phyloP scores from a whole-genome alignment of 202 grass and related monocot genomes.

The Zoysia matrella region DNA sequence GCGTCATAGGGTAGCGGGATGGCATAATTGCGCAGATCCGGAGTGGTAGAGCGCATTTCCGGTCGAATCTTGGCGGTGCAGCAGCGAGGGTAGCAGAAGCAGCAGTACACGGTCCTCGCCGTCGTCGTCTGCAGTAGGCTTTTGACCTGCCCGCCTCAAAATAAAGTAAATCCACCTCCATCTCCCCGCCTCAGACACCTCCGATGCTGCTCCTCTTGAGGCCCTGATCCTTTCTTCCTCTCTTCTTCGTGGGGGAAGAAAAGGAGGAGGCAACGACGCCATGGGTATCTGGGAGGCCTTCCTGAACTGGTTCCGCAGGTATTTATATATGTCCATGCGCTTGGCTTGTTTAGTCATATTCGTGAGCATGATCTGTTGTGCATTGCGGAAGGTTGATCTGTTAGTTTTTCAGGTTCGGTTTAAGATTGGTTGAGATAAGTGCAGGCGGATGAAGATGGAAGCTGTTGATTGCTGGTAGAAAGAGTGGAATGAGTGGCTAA shows the following conservation, averaged over 20 bases:
- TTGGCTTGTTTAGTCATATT: not conserved
- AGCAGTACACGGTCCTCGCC: too few relatives aligned
- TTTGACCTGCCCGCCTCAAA: constrained; percentile 17
- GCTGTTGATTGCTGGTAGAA: not conserved
- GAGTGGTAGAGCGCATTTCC: too few relatives aligned
- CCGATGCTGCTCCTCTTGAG: not conserved
- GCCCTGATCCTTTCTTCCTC: not conserved
- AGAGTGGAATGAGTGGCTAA: not conserved
- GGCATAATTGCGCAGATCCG: too few relatives aligned
- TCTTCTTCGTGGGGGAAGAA: constrained; percentile 23
- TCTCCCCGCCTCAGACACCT: not conserved
- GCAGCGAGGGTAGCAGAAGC: too few relatives aligned
- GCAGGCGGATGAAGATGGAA: too few relatives aligned
- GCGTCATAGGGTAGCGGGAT: too few relatives aligned
- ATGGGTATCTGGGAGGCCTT: constrained; percentile 98
- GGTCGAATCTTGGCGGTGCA: too few relatives aligned
- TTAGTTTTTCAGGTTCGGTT: not conserved
- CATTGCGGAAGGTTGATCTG: constrained; percentile 54
- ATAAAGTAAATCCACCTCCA: constrained; percentile 47
- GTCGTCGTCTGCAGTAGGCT: too few relatives aligned
- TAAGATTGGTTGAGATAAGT: not conserved
- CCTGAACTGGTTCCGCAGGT: constrained; percentile 95
- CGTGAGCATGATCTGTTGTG: not conserved
- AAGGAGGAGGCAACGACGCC: constrained; percentile 9
- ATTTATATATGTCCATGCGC: not conserved